Evolutionary conservation across 192 early-diverging fungal species (phyloP).

Genomic region (Podila epigama): DNA sequence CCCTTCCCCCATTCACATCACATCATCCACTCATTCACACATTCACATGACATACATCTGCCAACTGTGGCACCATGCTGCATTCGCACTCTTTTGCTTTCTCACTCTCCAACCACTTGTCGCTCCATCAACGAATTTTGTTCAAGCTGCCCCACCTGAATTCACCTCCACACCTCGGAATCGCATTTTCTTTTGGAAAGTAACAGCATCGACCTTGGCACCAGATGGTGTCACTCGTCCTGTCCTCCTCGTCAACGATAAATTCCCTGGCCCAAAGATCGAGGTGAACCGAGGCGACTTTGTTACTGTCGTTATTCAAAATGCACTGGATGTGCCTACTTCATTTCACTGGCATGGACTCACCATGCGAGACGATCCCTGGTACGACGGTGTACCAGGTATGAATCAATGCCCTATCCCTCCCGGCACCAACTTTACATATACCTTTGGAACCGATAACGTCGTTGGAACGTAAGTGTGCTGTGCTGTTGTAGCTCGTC

Average conservation of each 20-base stretch:
- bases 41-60: too few species aligned
- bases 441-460: conserved; percentile 51
- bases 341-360: conserved; percentile 62
- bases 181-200: conserved; percentile 51
- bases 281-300: conserved; percentile 57
- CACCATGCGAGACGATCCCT: conserved; percentile 40
- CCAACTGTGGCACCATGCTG: background rate
- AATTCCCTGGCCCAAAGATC: conserved; percentile 64
- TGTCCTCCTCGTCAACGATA: conserved; percentile 56
- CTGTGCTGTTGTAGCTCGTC: background rate
- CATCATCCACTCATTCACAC: too few species aligned
- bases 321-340: conserved; percentile 53
- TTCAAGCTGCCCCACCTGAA: conserved; percentile 18
- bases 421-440: conserved; percentile 47
- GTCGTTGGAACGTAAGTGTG: conserved; percentile 57
- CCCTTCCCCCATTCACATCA: too few species aligned
- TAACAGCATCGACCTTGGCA: conserved; percentile 35
- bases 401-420: conserved; percentile 65
- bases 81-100: background rate
- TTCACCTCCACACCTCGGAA: conserved; percentile 37
- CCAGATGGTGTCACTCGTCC: conserved; percentile 53
- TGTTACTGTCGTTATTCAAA: conserved; percentile 55
- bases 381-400: conserved; percentile 65
- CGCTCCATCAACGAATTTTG: background rate
- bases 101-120: background rate